These are phyloP conservation scores for Dendrobium chrysotoxum DNA, from an alignment of 106 monocot genomes.

Conservation along the genomic window DNA sequence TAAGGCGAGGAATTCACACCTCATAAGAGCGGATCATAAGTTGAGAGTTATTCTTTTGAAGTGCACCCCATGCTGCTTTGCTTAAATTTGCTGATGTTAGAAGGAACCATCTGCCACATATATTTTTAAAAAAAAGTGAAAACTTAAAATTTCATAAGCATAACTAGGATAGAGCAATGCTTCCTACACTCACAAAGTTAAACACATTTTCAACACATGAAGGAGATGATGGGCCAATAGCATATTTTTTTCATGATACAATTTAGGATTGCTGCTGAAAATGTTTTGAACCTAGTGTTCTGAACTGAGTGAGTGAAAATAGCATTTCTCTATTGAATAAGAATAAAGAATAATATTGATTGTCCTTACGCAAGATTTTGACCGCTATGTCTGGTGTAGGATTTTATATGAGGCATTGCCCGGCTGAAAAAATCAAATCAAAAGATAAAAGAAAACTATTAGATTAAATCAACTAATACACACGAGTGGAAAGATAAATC, in stretches of 20 bases:
- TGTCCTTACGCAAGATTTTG: conserved; percentile 87
- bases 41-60: conserved; percentile 92
- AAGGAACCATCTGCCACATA: conserved; percentile 74
- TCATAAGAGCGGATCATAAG: conserved; percentile 97
- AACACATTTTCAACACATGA: neutral
- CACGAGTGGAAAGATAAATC: neutral
- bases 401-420: conserved; percentile 97
- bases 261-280: neutral
- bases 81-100: conserved; percentile 95
- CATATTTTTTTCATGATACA: neutral
- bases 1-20: conserved; percentile 21
- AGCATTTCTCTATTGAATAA: neutral
- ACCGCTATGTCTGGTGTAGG: conserved; percentile 77
- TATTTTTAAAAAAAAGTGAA: neutral
- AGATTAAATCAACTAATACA: neutral
- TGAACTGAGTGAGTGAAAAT: neutral
- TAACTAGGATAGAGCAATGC: neutral
- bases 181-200: neutral
- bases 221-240: neutral
- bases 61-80: conserved; percentile 99
- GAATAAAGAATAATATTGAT: neutral
- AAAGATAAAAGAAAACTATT: conserved; percentile 11
- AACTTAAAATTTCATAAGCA: neutral
- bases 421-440: conserved; percentile 44
- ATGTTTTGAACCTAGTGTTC: neutral